Conservation (phyloP, 2,329 filamentous ascomycete genomes). For the Fusarium marasasianum region DNA sequence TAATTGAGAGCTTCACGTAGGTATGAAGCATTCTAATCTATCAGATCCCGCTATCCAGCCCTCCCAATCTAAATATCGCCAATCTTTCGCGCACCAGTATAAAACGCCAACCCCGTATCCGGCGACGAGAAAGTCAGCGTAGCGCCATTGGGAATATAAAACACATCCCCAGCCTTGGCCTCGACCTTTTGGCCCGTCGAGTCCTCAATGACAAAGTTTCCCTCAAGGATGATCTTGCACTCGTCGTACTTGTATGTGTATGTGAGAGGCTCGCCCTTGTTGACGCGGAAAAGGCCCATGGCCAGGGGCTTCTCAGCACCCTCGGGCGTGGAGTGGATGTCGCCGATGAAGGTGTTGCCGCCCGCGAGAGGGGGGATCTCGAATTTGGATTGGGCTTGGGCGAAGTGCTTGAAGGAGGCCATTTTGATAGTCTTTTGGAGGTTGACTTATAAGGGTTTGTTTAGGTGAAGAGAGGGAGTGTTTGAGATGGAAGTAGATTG, state of each 20-base stretch:
- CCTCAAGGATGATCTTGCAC: constrained; percentile 78
- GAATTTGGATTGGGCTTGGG: constrained; percentile 66
- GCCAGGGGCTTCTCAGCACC: constrained; percentile 69
- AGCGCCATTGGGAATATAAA: constrained; percentile 73
- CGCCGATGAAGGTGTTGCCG: constrained; percentile 74
- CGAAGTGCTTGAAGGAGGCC: constrained; percentile 60
- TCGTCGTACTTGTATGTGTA: constrained; percentile 78
- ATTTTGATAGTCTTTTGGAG: constrained; percentile 37
- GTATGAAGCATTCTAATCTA: constrained; percentile 18
- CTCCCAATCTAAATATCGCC: constrained; percentile 36
- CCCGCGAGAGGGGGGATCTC: constrained; percentile 73
- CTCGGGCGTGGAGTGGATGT: constrained; percentile 65
- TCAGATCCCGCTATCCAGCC: constrained; percentile 16
- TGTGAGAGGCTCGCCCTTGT: constrained; percentile 72
- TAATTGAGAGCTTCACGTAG: not conserved
- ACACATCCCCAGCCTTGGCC: constrained; percentile 71
- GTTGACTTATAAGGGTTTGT: not conserved
- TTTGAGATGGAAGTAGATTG: not conserved
- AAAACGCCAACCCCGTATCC: constrained; percentile 70
- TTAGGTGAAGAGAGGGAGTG: not conserved
- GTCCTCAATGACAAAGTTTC: constrained; percentile 71
- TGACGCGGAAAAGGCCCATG: constrained; percentile 72
- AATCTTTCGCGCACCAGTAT: constrained; percentile 53
- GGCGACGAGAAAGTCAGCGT: constrained; percentile 73
- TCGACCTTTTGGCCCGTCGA: constrained; percentile 68